A percentile compares a stretch with the other conserved stretches of the same genome.
Evolutionary conservation across 2,329 filamentous ascomycete genomes (phyloP).

Genomic region (Cyclaneusma minus): DNA sequence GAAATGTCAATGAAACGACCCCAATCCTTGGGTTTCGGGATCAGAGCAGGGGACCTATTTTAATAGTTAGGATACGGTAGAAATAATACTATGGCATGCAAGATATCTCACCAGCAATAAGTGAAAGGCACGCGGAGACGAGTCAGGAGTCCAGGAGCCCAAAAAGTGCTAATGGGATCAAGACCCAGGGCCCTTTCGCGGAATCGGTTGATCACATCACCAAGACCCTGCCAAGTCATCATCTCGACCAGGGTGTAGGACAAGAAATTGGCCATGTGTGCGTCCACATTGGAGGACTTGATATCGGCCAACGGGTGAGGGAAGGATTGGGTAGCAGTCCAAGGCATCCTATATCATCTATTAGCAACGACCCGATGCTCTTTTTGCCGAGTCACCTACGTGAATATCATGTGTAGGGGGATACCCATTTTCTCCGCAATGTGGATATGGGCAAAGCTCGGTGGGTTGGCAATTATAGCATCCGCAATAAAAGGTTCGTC

Average conservation of each 20-base stretch:
- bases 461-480: constrained; percentile 65
- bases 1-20: constrained; percentile 53
- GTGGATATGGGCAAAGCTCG: constrained; percentile 63
- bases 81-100: background rate
- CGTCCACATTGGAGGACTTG: constrained; percentile 45
- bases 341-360: constrained; percentile 53
- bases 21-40: constrained; percentile 72
- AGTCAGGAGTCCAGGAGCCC: constrained; percentile 66
- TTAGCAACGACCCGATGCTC: constrained; percentile 4
- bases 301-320: constrained; percentile 58
- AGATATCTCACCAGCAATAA: constrained; percentile 55
- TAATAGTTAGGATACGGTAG: constrained; percentile 3
- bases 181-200: constrained; percentile 59
- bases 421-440: constrained; percentile 62
- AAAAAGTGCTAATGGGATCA: constrained; percentile 64
- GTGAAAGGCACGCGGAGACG: constrained; percentile 70
- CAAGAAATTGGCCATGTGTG: constrained; percentile 49
- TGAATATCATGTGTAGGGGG: constrained; percentile 78
- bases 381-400: constrained; percentile 32
- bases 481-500: constrained; percentile 63
- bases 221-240: constrained; percentile 63
- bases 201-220: constrained; percentile 83
- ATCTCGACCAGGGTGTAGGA: constrained; percentile 56
- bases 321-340: constrained; percentile 54
- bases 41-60: constrained; percentile 50